These are phyloP conservation scores for Penicillium tannophilum DNA, from an alignment of 495 filamentous ascomycete species.

Conservation along the genomic window DNA sequence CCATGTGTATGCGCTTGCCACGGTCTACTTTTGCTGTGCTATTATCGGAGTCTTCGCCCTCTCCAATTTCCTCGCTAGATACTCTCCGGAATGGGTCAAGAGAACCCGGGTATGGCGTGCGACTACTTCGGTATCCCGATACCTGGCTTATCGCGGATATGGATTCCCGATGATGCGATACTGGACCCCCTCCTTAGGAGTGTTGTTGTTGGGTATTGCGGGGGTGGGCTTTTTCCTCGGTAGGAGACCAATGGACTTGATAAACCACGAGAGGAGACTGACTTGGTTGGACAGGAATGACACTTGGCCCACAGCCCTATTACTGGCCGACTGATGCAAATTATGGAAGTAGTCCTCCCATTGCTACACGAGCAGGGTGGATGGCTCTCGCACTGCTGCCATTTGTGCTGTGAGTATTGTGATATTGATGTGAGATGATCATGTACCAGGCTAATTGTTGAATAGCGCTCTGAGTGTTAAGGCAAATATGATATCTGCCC, in stretches of 20 bases:
- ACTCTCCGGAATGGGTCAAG: constrained; percentile 26
- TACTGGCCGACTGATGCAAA: constrained; percentile 58
- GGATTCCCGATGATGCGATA: constrained; percentile 18
- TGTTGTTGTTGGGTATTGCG: constrained; percentile 24
- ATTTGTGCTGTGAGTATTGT: constrained; percentile 47
- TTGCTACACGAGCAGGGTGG: constrained; percentile 54
- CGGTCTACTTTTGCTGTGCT: constrained; percentile 51
- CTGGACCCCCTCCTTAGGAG: constrained; percentile 29
- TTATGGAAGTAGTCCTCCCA: constrained; percentile 53
- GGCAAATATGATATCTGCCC: constrained; percentile 45
- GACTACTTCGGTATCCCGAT: constrained; percentile 25
- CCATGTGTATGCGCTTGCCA: constrained; percentile 52
- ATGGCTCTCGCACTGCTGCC: constrained; percentile 55
- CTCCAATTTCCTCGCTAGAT: constrained; percentile 28
- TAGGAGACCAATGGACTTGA: constrained; percentile 15
- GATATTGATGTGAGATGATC: constrained; percentile 1
- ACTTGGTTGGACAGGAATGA: constrained; percentile 39
- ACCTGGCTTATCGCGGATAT: constrained; percentile 31
- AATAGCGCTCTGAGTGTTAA: constrained; percentile 36
- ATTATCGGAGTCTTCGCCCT: constrained; percentile 50
- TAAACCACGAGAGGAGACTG: not conserved
- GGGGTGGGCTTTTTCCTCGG: constrained; percentile 32
- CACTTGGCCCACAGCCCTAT: constrained; percentile 54
- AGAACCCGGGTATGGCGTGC: constrained; percentile 26
- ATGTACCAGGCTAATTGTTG: constrained; percentile 4